These are phyloP conservation scores for Carex arenaria DNA, from an alignment of 202 grass and related monocot species.

Conservation along the genomic window DNA sequence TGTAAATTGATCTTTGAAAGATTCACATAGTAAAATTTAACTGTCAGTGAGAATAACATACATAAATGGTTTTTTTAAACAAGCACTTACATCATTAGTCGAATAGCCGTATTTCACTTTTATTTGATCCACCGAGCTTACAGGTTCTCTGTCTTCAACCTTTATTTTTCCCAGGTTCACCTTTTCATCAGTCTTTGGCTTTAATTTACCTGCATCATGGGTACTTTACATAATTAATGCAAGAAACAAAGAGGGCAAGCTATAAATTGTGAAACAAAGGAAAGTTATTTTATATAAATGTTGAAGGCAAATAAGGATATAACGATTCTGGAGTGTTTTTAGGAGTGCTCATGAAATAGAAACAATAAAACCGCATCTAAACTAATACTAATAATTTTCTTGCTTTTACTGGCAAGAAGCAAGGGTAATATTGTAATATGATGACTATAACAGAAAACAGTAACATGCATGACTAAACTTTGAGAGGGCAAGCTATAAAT, in stretches of 20 bases:
- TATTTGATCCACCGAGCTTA: conserved; percentile 73
- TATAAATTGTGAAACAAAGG: no score
- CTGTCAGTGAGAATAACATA: no score
- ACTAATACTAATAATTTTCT: background rate
- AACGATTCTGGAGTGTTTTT: background rate
- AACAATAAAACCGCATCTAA: background rate
- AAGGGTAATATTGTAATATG: background rate
- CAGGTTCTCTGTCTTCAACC: conserved; percentile 39
- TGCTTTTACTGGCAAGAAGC: background rate
- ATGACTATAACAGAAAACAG: background rate
- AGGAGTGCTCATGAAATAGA: background rate
- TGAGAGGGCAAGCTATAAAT: no score
- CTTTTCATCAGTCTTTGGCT: conserved; percentile 70
- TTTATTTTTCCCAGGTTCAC: conserved; percentile 38
- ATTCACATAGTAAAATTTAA: no score
- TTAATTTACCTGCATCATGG: conserved; percentile 62
- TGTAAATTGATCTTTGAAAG: background rate
- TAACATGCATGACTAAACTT: background rate
- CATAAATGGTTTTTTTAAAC: background rate
- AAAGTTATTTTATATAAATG: no score
- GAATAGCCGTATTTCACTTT: conserved; percentile 93
- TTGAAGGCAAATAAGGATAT: background rate
- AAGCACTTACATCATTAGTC: conserved; percentile 58
- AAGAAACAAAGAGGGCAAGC: background rate
- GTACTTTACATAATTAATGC: conserved; percentile 16